Evolutionary conservation across 2,329 filamentous ascomycete species (phyloP).

Genomic region (Coleophoma crateriformis): DNA sequence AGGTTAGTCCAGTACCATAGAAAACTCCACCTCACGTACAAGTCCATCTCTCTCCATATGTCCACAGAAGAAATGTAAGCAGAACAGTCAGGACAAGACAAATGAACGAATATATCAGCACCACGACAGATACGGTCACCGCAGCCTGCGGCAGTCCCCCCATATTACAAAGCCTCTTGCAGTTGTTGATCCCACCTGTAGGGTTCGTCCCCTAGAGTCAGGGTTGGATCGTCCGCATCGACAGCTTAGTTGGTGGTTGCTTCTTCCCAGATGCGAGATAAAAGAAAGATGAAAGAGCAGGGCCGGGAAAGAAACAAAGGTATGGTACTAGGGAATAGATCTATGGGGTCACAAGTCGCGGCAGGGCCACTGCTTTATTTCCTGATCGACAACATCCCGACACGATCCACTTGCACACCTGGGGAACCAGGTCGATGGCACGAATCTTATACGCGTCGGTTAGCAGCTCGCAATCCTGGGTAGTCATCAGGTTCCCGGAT

Average conservation of each 20-base stretch:
- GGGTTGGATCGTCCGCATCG: not conserved
- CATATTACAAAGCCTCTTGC: no score
- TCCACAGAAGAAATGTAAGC: constrained; percentile 20
- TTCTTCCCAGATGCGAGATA: constrained; percentile 1
- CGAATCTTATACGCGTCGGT: not conserved
- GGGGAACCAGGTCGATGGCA: not conserved
- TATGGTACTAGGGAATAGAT: not conserved
- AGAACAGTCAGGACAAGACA: constrained; percentile 16
- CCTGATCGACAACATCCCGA: not conserved
- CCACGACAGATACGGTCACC: constrained; percentile 16
- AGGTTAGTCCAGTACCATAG: not conserved
- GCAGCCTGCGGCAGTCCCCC: constrained; percentile 17
- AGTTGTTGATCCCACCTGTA: not conserved
- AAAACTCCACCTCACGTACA: constrained; percentile 12
- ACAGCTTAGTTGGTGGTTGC: not conserved
- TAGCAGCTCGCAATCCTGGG: no score
- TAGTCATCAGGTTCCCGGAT: no score
- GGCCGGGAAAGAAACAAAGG: not conserved
- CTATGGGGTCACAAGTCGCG: not conserved
- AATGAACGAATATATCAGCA: constrained; percentile 22
- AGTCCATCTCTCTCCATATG: constrained; percentile 24
- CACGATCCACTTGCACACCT: not conserved
- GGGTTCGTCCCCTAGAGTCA: not conserved
- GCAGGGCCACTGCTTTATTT: not conserved
- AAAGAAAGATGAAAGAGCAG: not conserved